These are phyloP conservation scores for Isochrysis galbana DNA, from an alignment of 78 protist genomes.

Conservation along the genomic window DNA sequence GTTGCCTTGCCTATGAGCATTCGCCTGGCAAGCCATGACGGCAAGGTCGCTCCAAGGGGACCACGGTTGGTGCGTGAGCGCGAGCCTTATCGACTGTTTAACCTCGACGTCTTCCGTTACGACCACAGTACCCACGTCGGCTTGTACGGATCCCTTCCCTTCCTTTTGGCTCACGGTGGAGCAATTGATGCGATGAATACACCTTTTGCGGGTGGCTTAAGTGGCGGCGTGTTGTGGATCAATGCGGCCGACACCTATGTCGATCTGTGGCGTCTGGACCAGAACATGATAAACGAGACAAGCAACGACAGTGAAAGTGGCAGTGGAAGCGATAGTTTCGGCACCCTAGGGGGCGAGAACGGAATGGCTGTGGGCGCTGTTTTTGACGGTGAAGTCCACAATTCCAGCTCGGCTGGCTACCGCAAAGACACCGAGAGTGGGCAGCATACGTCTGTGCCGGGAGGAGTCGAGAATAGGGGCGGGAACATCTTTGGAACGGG, in stretches of 20 bases:
- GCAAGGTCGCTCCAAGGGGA: background rate
- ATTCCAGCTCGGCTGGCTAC: background rate
- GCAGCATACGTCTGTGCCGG: too few species aligned
- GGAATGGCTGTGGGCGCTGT: too few species aligned
- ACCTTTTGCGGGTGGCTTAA: background rate
- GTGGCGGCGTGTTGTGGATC: slow-evolving; percentile 74
- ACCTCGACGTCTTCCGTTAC: slow-evolving; percentile 62
- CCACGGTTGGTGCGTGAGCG: background rate
- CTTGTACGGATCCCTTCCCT: slow-evolving; percentile 93
- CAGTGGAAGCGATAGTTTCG: too few species aligned
- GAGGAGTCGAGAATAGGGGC: too few species aligned
- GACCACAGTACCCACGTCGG: slow-evolving; percentile 62
- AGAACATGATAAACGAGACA: too few species aligned
- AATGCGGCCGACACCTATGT: slow-evolving; percentile 94
- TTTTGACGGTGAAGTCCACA: too few species aligned
- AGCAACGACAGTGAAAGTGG: too few species aligned
- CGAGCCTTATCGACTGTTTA: slow-evolving; percentile 17
- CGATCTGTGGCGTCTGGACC: slow-evolving; percentile 66
- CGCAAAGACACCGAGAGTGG: background rate
- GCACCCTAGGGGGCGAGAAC: too few species aligned
- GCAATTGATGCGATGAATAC: background rate
- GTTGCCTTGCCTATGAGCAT: background rate
- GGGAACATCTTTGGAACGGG: too few species aligned
- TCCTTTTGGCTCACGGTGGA: slow-evolving; percentile 77
- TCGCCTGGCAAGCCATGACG: background rate